Evolutionary conservation across 176 grass and related monocot species (phyloP), one percentile per base, ranked within the genome.

Genomic region (Eleusine indica): DNA sequence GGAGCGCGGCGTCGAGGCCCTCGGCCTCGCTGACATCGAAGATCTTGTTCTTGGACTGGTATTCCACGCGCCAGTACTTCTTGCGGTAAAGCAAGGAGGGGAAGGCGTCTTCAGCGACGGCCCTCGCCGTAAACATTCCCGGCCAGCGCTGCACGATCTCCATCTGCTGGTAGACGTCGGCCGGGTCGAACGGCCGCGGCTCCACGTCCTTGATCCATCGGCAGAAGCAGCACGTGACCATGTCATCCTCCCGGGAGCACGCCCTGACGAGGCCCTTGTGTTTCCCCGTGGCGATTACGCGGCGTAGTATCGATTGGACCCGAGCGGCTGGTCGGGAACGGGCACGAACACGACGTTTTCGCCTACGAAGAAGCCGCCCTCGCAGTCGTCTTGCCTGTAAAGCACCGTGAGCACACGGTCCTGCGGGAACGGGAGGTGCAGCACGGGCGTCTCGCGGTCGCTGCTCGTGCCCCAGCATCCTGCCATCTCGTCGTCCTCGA

Each of bases 161-260:
- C 43, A 94, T 56, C 75, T 91, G 86, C 60, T 94, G 92, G 83
- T 94, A 94, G 32, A 94, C 42, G 38, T 94, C 86, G n/a, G 56
- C 9, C 44, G 44, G 44, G 44, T 47, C 9, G 44, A 47, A 47
- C 44, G 44, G 44, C 44, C 9, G 44, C 8, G 44, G 44, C 44
- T 47, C 11, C 12, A 67, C 71, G 76, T 91, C 87, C 37, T 38
- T 28, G 83, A 91, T 68, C 71, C 72, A 82, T 11, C 57, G 60
- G 81, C 60, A 82, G 75, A 89, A 94, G 52, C 91, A 94, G 40
- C 88, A 83, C 0, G 66, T 39, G 68, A 18, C 35, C 87, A 80
- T 87, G 43, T 94, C 84, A 37, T 94, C 85, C 77, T 91, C 89
- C 7, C 81, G 60, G 2, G 89, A 91, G 77, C 92, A 91, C 52